Evolutionary conservation across 371 early-diverging fungal genomes (phyloP).

Genomic region (Syncephalastrum racemosum): DNA sequence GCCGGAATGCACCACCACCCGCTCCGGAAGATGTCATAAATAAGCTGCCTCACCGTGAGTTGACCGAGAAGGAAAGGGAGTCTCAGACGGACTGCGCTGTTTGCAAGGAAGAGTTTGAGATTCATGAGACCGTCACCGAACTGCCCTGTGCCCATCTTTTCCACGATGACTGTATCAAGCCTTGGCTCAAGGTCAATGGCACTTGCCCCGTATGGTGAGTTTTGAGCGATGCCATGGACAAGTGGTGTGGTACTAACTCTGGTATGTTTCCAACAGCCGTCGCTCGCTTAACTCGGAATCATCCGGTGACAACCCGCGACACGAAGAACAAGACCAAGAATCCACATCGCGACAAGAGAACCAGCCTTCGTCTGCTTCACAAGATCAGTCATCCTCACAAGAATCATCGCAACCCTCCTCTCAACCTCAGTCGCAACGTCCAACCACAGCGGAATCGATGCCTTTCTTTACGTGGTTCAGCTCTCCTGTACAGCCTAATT

Average conservation of each 20-base stretch:
- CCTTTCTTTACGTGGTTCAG: too few relatives aligned
- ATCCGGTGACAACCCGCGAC: conserved; percentile 7
- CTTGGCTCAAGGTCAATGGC: conserved; percentile 85
- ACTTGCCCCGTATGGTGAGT: conserved; percentile 90
- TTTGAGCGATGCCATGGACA: background rate
- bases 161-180: conserved; percentile 85
- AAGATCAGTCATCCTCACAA: too few relatives aligned
- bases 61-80: conserved; percentile 54
- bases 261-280: conserved; percentile 21
- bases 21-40: conserved; percentile 67
- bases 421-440: conserved; percentile 1
- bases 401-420: background rate
- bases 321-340: conserved; percentile 1
- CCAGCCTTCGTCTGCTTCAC: too few relatives aligned
- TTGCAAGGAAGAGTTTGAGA: conserved; percentile 79
- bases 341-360: background rate
- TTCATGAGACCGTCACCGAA: conserved; percentile 51
- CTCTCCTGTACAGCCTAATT: too few relatives aligned
- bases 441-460: background rate
- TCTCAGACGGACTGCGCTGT: conserved; percentile 68
- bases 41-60: conserved; percentile 42
- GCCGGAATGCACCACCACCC: conserved; percentile 66
- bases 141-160: conserved; percentile 86
- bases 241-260: background rate
- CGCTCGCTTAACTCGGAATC: conserved; percentile 29